Percentiles rank a stretch among this genome's conserved stretches.
phyloP scores from a whole-genome alignment of 495 filamentous ascomycete genomes.

The Peziza echinospora region DNA sequence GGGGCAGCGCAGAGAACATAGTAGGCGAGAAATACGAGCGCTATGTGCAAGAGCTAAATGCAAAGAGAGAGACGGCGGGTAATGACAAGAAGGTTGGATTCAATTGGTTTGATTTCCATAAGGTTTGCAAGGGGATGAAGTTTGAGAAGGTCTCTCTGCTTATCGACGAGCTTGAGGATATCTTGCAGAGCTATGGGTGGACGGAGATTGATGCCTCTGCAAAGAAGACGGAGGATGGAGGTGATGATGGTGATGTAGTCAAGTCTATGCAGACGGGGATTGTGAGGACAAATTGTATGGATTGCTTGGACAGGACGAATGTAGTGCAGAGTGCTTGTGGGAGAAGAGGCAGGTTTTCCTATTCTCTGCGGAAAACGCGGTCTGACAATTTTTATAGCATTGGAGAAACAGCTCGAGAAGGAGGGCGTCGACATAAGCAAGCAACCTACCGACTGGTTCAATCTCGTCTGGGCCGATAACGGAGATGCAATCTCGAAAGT shows the following conservation, averaged over 20 bases:
- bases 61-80: constrained; percentile 30
- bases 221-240: constrained; percentile 16
- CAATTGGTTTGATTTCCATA: constrained; percentile 94
- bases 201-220: constrained; percentile 31
- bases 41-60: constrained; percentile 38
- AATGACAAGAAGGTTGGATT: constrained; percentile 34
- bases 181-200: constrained; percentile 42
- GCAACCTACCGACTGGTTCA: constrained; percentile 74
- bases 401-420: constrained; percentile 54
- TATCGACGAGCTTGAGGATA: constrained; percentile 41
- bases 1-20: constrained; percentile 53
- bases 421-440: constrained; percentile 49
- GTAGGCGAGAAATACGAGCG: constrained; percentile 59
- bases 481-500: constrained; percentile 52
- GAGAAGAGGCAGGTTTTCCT: too few species aligned
- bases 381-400: too few species aligned
- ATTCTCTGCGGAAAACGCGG: too few species aligned
- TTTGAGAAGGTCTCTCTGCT: constrained; percentile 79
- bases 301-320: constrained; percentile 84
- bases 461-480: constrained; percentile 88
- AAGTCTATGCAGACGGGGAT: constrained; percentile 45
- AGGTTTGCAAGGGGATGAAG: constrained; percentile 79
- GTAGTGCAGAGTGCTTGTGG: constrained; percentile 78
- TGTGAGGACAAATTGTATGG: constrained; percentile 88
- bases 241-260: constrained; percentile 15